phyloP scores from a whole-genome alignment of 2,329 filamentous ascomycete species.

The Arthrobotrys entomopaga region DNA sequence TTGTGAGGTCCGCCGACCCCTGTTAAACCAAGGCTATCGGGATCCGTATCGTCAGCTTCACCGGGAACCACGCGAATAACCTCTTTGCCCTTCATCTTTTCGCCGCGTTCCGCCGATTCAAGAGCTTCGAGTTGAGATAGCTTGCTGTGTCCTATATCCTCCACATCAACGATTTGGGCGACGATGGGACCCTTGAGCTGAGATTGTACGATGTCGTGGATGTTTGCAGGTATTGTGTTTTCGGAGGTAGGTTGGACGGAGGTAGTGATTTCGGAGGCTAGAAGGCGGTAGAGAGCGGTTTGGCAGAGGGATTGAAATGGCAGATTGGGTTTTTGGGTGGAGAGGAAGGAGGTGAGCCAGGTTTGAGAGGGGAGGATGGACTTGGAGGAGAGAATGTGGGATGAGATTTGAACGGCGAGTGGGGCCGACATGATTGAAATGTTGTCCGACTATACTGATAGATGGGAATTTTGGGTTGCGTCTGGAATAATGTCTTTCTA shows the following conservation, averaged over 20 bases:
- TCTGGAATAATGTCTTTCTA: not conserved
- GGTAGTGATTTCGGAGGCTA: slow-evolving; percentile 78
- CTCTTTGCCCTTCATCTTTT: slow-evolving; percentile 79
- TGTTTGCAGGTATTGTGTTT: slow-evolving; percentile 69
- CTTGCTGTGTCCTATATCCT: slow-evolving; percentile 80
- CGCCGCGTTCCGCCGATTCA: slow-evolving; percentile 77
- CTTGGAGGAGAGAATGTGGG: slow-evolving; percentile 45
- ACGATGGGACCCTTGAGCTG: slow-evolving; percentile 72
- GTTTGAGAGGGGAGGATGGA: slow-evolving; percentile 46
- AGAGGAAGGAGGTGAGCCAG: slow-evolving; percentile 49
- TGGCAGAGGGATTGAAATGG: slow-evolving; percentile 49
- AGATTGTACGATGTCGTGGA: slow-evolving; percentile 69
- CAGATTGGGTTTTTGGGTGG: slow-evolving; percentile 44
- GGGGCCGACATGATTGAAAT: slow-evolving; percentile 9
- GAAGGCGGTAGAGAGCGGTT: slow-evolving; percentile 71
- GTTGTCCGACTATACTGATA: not conserved
- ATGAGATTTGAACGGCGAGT: slow-evolving; percentile 41
- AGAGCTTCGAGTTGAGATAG: slow-evolving; percentile 90
- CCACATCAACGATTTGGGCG: slow-evolving; percentile 85
- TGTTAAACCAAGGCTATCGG: slow-evolving; percentile 37
- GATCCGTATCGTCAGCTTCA: slow-evolving; percentile 62
- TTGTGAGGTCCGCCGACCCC: slow-evolving; percentile 73
- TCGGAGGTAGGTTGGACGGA: slow-evolving; percentile 66
- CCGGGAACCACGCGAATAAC: slow-evolving; percentile 77
- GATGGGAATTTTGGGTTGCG: not conserved